These are phyloP conservation scores for Venturia nashicola DNA, from an alignment of 2,329 filamentous ascomycete genomes.

Conservation along the genomic window DNA sequence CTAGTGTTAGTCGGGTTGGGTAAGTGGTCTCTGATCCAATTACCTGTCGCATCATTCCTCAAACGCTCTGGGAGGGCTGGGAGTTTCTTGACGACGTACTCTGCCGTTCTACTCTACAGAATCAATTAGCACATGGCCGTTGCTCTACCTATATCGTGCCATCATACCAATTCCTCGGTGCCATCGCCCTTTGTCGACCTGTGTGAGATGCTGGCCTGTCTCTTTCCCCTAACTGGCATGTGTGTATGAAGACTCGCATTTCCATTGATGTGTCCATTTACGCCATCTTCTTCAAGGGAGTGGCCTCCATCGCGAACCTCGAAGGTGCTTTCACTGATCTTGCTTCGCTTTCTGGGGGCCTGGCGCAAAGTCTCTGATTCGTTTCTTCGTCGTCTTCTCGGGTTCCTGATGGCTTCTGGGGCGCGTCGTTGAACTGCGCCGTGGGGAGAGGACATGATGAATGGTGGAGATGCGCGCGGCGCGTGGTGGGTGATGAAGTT, in stretches of 20 bases:
- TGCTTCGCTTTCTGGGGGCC: conserved; percentile 31
- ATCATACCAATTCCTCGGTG: conserved; percentile 50
- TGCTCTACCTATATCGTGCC: conserved; percentile 1
- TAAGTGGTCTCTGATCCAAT: conserved; percentile 15
- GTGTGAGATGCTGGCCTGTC: conserved; percentile 24
- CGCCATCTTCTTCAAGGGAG: background rate
- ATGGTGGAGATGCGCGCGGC: background rate
- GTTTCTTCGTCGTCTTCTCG: conserved; percentile 32
- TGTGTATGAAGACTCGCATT: conserved; percentile 24
- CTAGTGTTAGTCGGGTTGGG: background rate
- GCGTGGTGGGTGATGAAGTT: background rate
- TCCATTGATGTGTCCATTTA: conserved; percentile 12
- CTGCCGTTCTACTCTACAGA: conserved; percentile 63
- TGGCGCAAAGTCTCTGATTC: conserved; percentile 20
- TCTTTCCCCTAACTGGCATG: conserved; percentile 28
- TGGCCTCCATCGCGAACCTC: conserved; percentile 11
- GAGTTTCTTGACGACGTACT: conserved; percentile 75
- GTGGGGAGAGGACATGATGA: background rate
- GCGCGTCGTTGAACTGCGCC: background rate
- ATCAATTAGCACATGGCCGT: conserved; percentile 4
- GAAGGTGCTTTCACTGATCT: conserved; percentile 31
- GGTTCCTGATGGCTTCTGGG: conserved; percentile 19
- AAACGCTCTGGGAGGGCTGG: conserved; percentile 71
- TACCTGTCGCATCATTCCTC: conserved; percentile 53
- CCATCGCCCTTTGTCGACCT: conserved; percentile 55